Conservation (phyloP, 2,329 filamentous ascomycete species). For the Fusarium sp. region DNA sequence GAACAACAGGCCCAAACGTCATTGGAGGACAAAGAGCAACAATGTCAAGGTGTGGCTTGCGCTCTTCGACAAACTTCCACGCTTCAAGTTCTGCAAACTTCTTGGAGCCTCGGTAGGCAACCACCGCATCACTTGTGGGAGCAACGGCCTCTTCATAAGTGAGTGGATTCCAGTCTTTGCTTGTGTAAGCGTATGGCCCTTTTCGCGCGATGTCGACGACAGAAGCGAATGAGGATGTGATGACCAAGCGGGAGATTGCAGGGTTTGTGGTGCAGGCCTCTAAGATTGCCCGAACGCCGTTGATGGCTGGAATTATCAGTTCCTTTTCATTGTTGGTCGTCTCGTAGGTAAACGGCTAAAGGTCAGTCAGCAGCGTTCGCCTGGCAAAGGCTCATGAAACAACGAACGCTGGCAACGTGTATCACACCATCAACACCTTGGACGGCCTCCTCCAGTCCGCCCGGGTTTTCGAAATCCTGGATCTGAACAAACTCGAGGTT, state of each 20-base stretch:
- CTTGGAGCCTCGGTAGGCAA: slow-evolving; percentile 51
- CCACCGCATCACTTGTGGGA: slow-evolving; percentile 53
- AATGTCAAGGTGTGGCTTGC: slow-evolving; percentile 55
- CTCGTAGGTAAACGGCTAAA: slow-evolving; percentile 57
- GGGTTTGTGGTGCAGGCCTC: slow-evolving; percentile 44
- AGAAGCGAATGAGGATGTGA: slow-evolving; percentile 77
- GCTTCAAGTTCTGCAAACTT: slow-evolving; percentile 51
- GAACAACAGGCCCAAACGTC: slow-evolving; percentile 58
- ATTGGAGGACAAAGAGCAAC: slow-evolving; percentile 59
- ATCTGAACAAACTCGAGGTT: slow-evolving; percentile 57
- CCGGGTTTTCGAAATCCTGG: slow-evolving; percentile 54
- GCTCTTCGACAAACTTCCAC: slow-evolving; percentile 50
- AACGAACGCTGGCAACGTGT: slow-evolving; percentile 57
- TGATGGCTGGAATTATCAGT: slow-evolving; percentile 59
- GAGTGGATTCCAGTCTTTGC: slow-evolving; percentile 68
- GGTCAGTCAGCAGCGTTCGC: neutral
- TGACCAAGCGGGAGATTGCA: slow-evolving; percentile 53
- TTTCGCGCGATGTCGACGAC: slow-evolving; percentile 66
- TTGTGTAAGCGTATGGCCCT: slow-evolving; percentile 63
- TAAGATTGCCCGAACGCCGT: slow-evolving; percentile 57
- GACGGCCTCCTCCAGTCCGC: slow-evolving; percentile 52
- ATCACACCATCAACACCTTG: slow-evolving; percentile 57
- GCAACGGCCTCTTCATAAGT: slow-evolving; percentile 62
- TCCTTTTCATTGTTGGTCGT: slow-evolving; percentile 58
- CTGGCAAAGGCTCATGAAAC: fast-evolving